A percentile compares a stretch with the other conserved stretches of the same genome.
phyloP scores from a whole-genome alignment of 2,329 filamentous ascomycete genomes.

The Fusarium anthophilum region DNA sequence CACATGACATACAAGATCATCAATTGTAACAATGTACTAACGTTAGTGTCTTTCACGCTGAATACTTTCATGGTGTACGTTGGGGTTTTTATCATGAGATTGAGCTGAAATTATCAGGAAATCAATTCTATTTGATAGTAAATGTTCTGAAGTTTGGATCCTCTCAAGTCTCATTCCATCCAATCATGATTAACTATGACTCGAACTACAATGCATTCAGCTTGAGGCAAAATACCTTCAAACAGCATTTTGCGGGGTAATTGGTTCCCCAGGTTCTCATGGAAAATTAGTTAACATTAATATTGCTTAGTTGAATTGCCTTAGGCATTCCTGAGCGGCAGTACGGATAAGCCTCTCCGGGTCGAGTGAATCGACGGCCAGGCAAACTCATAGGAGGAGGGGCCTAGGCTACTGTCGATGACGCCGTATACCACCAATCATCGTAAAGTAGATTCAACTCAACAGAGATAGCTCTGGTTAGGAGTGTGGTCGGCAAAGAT shows the following conservation, averaged over 20 bases:
- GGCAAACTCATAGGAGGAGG: conserved; percentile 2
- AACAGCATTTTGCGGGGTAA: conserved; percentile 25
- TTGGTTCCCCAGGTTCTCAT: conserved; percentile 3
- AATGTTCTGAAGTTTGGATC: not conserved
- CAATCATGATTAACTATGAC: conserved; percentile 11
- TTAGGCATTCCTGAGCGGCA: not conserved
- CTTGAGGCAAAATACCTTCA: not conserved
- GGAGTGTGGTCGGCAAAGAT: not conserved
- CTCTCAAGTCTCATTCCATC: not conserved
- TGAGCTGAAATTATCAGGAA: not conserved
- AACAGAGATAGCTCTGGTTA: not conserved
- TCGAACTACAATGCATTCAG: not conserved
- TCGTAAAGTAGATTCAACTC: not conserved
- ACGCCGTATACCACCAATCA: conserved; percentile 16
- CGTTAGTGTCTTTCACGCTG: not conserved
- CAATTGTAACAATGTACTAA: not conserved
- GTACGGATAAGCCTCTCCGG: conserved; percentile 6
- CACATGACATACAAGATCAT: not conserved
- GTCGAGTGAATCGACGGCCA: conserved; percentile 13
- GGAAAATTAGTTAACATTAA: not conserved
- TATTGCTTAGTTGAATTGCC: not conserved
- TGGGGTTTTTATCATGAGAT: not conserved
- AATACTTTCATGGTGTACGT: not conserved
- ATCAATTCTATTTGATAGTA: not conserved
- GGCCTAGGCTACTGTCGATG: conserved; percentile 21